phyloP scores from a whole-genome alignment of 805 yeast species.

The Candida andamanensis region DNA sequence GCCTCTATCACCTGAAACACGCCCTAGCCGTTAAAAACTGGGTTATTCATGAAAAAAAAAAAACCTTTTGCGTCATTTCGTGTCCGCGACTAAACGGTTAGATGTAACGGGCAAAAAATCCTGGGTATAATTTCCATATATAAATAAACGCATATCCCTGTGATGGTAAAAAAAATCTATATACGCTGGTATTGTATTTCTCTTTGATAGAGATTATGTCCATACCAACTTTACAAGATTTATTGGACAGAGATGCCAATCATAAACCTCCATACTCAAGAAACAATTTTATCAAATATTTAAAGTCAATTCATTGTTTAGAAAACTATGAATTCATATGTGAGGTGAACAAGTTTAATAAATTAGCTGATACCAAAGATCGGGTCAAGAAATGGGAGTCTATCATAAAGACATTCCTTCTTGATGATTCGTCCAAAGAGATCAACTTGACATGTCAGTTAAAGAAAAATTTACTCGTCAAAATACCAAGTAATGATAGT shows the following conservation, averaged over 20 bases:
- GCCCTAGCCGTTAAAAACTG: too few species aligned
- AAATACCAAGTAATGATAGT: constrained; percentile 16
- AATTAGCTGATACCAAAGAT: constrained; percentile 7
- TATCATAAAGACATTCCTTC: constrained; percentile 22
- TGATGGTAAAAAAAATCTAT: too few species aligned
- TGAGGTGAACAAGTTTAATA: constrained; percentile 10
- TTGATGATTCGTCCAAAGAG: constrained; percentile 26
- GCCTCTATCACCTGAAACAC: too few species aligned
- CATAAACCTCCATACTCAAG: constrained; percentile 6
- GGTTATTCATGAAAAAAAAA: too few species aligned
- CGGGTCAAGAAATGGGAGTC: constrained; percentile 19
- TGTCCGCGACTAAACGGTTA: too few species aligned
- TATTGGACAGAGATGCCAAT: constrained; percentile 2
- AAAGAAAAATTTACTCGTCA: constrained; percentile 15
- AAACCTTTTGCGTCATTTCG: too few species aligned
- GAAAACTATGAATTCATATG: constrained; percentile 32
- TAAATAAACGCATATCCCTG: too few species aligned
- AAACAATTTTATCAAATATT: constrained; percentile 20
- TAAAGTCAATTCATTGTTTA: constrained; percentile 27
- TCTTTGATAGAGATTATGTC: constrained; percentile 8
- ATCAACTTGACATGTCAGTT: constrained; percentile 27
- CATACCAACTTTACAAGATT: constrained; percentile 10
- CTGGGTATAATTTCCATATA: too few species aligned
- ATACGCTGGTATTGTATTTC: too few species aligned
- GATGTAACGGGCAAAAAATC: too few species aligned